phyloP scores from a whole-genome alignment of 257 asterid genomes.

The Nicotiana undulata region DNA sequence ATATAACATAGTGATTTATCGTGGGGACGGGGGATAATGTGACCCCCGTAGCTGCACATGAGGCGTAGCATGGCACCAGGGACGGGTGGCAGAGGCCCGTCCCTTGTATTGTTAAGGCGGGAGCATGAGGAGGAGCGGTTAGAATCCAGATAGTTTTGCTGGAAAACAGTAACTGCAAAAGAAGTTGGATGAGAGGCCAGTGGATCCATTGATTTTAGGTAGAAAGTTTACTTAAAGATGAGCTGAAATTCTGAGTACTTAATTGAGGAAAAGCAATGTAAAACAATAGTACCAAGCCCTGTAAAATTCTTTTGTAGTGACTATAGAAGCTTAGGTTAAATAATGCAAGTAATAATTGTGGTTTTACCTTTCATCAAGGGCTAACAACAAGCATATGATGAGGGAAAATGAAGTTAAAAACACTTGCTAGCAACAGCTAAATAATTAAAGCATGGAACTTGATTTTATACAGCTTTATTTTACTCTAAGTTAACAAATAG shows the following conservation, averaged over 20 bases:
- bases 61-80: conserved; percentile 44
- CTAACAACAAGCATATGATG: neutral
- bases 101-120: conserved; percentile 30
- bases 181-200: conserved; percentile 14
- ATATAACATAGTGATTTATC: conserved; percentile 11
- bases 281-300: neutral
- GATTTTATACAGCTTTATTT: neutral
- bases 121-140: conserved; percentile 37
- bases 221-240: neutral
- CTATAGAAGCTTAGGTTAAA: neutral
- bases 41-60: conserved; percentile 19
- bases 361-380: neutral
- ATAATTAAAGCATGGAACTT: neutral
- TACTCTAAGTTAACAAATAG: neutral
- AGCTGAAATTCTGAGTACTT: neutral
- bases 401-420: neutral
- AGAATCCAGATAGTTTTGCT: conserved; percentile 30
- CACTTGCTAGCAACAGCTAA: neutral
- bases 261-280: neutral
- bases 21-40: conserved; percentile 13
- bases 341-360: neutral
- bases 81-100: conserved; percentile 31
- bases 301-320: neutral
- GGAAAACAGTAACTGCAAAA: neutral
- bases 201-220: conserved; percentile 34